These are phyloP conservation scores for Agaricales sp. DNA, from an alignment of 1,284 basidiomycete species.

Conservation along the genomic window DNA sequence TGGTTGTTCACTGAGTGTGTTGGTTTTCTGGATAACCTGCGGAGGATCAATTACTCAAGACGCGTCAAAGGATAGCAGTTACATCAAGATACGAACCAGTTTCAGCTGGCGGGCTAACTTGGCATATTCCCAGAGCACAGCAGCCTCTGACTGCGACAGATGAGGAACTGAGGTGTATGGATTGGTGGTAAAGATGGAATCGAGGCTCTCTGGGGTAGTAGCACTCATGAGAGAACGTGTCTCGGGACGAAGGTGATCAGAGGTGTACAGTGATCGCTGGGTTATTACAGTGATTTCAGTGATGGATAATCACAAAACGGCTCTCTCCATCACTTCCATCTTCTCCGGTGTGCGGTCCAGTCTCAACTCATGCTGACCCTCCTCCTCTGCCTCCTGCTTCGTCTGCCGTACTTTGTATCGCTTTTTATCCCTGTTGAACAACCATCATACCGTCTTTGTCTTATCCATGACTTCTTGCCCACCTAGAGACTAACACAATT, in stretches of 20 bases:
- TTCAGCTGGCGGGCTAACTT: conserved; percentile 16
- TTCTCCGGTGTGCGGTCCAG: too few relatives aligned
- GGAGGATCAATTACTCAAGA: not conserved
- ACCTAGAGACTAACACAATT: too few relatives aligned
- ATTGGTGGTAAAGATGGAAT: conserved; percentile 21
- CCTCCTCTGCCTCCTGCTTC: too few relatives aligned
- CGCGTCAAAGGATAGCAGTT: not conserved
- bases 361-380: too few relatives aligned
- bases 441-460: too few relatives aligned
- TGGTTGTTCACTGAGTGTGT: conserved; percentile 52
- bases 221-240: not conserved
- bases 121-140: conserved; percentile 53
- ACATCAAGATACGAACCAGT: not conserved
- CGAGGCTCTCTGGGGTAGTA: conserved; percentile 13
- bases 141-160: conserved; percentile 38
- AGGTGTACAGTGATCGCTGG: not conserved
- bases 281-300: too few relatives aligned
- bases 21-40: conserved; percentile 50
- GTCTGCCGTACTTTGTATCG: too few relatives aligned
- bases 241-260: not conserved
- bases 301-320: too few relatives aligned
- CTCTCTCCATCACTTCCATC: too few relatives aligned
- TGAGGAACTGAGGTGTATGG: conserved; percentile 35
- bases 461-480: too few relatives aligned
- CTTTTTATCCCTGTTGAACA: too few relatives aligned